Evolutionary conservation across 2,329 filamentous ascomycete genomes (phyloP).

Genomic region (Diaporthe sp.): DNA sequence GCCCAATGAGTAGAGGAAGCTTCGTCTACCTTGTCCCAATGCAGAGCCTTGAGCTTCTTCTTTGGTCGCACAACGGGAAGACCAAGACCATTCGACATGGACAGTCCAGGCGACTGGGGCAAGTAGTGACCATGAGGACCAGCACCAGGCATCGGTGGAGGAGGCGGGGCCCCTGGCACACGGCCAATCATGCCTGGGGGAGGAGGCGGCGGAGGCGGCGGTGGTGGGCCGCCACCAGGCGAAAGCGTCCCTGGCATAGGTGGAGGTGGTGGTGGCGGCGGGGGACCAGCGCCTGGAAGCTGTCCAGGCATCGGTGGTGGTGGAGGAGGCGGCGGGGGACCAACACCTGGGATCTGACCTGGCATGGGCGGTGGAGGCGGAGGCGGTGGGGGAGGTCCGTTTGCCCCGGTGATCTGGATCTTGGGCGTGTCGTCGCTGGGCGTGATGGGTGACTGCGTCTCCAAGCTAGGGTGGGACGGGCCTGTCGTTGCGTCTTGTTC

Average conservation of each 20-base stretch:
- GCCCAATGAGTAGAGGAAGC: conserved; percentile 95
- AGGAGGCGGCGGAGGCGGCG: conserved; percentile 59
- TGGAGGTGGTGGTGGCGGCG: conserved; percentile 65
- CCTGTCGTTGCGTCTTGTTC: conserved; percentile 80
- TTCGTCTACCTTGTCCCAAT: conserved; percentile 98
- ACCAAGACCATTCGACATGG: conserved; percentile 71
- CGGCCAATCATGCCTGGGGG: conserved; percentile 57
- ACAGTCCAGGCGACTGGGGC: conserved; percentile 71
- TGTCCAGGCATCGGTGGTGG: conserved; percentile 63
- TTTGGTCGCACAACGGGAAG: conserved; percentile 90
- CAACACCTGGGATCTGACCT: conserved; percentile 53
- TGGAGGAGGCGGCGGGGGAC: conserved; percentile 52
- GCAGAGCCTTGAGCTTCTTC: conserved; percentile 99
- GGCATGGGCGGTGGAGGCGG: conserved; percentile 55
- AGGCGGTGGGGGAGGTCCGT: conserved; percentile 53
- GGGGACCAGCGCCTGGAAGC: conserved; percentile 53
- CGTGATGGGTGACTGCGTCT: conserved; percentile 78
- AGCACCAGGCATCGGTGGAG: conserved; percentile 68
- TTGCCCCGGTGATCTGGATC: conserved; percentile 67
- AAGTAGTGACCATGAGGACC: conserved; percentile 83
- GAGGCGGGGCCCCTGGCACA: conserved; percentile 38
- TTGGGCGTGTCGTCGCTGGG: conserved; percentile 74
- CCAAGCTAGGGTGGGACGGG: conserved; percentile 81
- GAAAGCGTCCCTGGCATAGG: conserved; percentile 50
- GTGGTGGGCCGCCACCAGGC: conserved; percentile 48